Base-by-base conservation (phyloP, 441 rosid genomes). In the Gossypium trilobum region DNA sequence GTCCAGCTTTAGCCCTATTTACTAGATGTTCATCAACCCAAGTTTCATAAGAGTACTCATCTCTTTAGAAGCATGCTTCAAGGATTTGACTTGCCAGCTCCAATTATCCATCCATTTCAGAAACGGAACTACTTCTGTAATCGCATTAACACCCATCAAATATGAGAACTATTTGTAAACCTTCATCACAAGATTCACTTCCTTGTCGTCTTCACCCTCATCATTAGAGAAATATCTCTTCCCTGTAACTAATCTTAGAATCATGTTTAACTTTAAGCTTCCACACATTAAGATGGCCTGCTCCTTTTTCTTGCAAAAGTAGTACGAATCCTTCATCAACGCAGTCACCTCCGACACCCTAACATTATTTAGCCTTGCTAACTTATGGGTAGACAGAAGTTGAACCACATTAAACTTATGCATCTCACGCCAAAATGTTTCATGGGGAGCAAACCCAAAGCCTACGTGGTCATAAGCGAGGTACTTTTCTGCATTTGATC, bases 391-490 rank as follows among this genome's bases (percentile, higher is more conserved):
- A 0, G 84, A 79, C 13, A 82, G 77, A 62, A 86, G 82, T 71
- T 86, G 77, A 3, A 77, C 73, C 62, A 78, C 72, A 31, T 81
- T 77, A 11, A 82, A 59, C 70, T 82, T 86, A 66, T 86, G 80
- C 17, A 84, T 60, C 3, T 82, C 78, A 0, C 82, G 81, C 89
- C 85, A 82, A 48, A 77, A 79, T 8, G 73, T 51, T 0, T 85
- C 86, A 20, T 84, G 80, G 0, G 84, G 83, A 3, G 87, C 83
- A 1, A 84, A 64, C 1, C 77, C 82, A 5, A 84, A 79, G 5
- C 67, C 42, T 0, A 87, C 87, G 51, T 74, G 61, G 51, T 78
- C 62, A 27, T 82, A 82, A 5, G 82, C 82, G 17, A 85, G 1
- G 67, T 79, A 64, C 36, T 29, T 66, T 2, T 84, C 85, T 0